phyloP scores from a whole-genome alignment of 2,329 filamentous ascomycete species.

The Sporothrix brunneoviolacea region DNA sequence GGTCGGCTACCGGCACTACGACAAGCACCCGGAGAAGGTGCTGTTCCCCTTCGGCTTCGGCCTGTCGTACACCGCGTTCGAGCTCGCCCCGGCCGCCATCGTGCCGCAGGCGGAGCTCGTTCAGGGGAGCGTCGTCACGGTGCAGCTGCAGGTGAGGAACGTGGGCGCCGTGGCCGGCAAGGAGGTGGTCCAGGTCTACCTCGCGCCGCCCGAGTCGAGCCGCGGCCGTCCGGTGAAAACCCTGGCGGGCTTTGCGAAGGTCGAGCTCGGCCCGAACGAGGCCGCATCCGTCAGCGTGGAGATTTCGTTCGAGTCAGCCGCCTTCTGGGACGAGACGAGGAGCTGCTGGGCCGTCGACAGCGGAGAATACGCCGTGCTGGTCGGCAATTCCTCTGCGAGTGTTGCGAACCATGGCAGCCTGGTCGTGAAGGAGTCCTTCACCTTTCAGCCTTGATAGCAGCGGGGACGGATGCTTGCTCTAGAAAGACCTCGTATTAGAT shows the following conservation, averaged over 20 bases:
- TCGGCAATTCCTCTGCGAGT: background rate
- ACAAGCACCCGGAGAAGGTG: conserved; percentile 46
- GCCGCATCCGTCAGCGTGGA: background rate
- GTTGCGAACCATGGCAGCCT: too few species aligned
- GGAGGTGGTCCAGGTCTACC: background rate
- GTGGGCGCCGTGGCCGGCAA: background rate
- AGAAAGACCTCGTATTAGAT: too few species aligned
- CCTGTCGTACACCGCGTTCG: conserved; percentile 30
- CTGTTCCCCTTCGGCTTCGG: conserved; percentile 76
- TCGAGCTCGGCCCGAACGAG: background rate
- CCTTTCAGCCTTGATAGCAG: too few species aligned
- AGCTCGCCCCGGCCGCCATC: background rate
- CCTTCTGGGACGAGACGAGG: background rate
- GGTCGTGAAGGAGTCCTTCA: too few species aligned
- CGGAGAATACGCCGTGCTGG: background rate
- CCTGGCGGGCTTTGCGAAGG: background rate
- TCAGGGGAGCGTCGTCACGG: background rate
- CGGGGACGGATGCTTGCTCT: too few species aligned
- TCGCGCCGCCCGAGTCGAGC: background rate
- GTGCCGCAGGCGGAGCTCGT: background rate
- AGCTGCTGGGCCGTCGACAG: background rate
- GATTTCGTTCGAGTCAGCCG: background rate
- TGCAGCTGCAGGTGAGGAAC: background rate
- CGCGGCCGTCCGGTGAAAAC: background rate
- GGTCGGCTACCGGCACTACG: conserved; percentile 77